Conservation (phyloP, 306 rosid species). For the Hippophae tibetana region DNA sequence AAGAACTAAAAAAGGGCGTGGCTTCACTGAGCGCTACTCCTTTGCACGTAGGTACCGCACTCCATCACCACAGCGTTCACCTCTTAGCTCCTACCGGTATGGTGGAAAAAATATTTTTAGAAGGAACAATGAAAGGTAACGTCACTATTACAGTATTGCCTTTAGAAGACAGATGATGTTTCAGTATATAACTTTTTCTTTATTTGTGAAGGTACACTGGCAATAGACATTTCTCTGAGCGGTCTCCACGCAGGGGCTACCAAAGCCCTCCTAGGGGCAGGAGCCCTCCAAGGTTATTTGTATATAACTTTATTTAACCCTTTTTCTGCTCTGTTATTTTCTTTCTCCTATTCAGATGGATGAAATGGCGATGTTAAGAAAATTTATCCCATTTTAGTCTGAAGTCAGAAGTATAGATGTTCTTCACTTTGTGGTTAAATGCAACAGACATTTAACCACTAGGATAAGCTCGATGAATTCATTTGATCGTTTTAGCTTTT, state of each 20-base stretch:
- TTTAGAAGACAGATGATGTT: not conserved
- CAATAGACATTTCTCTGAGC: slow-evolving; percentile 51
- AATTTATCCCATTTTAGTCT: no score
- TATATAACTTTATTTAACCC: no score
- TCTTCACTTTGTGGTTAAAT: no score
- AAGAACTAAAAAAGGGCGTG: slow-evolving; percentile 93
- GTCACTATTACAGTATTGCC: slow-evolving; percentile 5
- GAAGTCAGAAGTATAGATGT: no score
- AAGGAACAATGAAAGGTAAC: slow-evolving; percentile 68
- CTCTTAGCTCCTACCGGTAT: slow-evolving; percentile 32
- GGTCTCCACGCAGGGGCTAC: slow-evolving; percentile 49
- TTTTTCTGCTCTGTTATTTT: no score
- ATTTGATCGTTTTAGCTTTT: no score
- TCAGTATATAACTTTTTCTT: slow-evolving; percentile 20
- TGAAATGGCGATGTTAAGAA: no score
- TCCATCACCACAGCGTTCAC: slow-evolving; percentile 75
- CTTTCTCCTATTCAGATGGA: no score
- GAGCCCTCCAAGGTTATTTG: slow-evolving; percentile 60
- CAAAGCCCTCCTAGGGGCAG: slow-evolving; percentile 65
- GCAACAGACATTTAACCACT: no score
- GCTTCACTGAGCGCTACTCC: slow-evolving; percentile 82
- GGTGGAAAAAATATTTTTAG: slow-evolving; percentile 49
- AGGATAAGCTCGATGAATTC: no score
- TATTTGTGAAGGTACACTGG: slow-evolving; percentile 52
- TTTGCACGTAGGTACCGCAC: slow-evolving; percentile 87